These are phyloP conservation scores for Sergeia podlipaevii DNA, from an alignment of 208 protist genomes.

Conservation along the genomic window DNA sequence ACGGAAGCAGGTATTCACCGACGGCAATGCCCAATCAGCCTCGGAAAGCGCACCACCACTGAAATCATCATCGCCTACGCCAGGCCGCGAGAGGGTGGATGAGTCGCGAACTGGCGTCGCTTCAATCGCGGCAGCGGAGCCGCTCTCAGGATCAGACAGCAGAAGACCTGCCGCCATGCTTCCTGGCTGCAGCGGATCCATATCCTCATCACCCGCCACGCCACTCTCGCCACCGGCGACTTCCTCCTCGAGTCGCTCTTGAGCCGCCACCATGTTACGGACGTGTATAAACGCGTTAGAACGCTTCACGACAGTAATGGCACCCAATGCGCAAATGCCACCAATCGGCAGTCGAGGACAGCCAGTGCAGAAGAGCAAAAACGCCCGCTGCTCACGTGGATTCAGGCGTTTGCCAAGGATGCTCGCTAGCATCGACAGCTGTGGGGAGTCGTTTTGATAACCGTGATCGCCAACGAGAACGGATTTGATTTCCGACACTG, in stretches of 20 bases:
- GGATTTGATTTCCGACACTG: slow-evolving; percentile 55
- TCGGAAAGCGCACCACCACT: slow-evolving; percentile 15
- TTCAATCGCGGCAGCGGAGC: slow-evolving; percentile 3
- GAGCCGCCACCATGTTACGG: slow-evolving; percentile 4
- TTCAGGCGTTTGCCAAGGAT: slow-evolving; percentile 67
- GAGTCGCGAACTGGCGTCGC: background rate
- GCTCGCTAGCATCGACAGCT: slow-evolving; percentile 66
- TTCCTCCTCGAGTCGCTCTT: slow-evolving; percentile 3
- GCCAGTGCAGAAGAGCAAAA: slow-evolving; percentile 90
- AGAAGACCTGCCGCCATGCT: slow-evolving; percentile 2
- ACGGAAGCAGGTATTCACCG: slow-evolving; percentile 90
- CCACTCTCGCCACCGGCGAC: slow-evolving; percentile 3
- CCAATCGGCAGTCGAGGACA: slow-evolving; percentile 83
- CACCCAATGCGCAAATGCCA: slow-evolving; percentile 75
- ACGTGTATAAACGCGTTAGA: slow-evolving; percentile 50
- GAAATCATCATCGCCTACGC: slow-evolving; percentile 5
- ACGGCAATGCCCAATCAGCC: slow-evolving; percentile 77
- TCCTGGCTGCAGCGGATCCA: background rate
- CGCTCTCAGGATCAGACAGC: slow-evolving; percentile 14
- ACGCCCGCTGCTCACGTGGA: slow-evolving; percentile 74
- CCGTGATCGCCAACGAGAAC: slow-evolving; percentile 88
- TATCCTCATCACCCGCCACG: slow-evolving; percentile 18
- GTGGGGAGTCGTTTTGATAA: slow-evolving; percentile 81
- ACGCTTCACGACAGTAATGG: slow-evolving; percentile 86
- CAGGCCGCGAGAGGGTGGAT: background rate